A percentile compares a stretch with the other conserved stretches of the same genome.
phyloP scores from a whole-genome alignment of 345 rosid genomes.

The Erucastrum elatum region DNA sequence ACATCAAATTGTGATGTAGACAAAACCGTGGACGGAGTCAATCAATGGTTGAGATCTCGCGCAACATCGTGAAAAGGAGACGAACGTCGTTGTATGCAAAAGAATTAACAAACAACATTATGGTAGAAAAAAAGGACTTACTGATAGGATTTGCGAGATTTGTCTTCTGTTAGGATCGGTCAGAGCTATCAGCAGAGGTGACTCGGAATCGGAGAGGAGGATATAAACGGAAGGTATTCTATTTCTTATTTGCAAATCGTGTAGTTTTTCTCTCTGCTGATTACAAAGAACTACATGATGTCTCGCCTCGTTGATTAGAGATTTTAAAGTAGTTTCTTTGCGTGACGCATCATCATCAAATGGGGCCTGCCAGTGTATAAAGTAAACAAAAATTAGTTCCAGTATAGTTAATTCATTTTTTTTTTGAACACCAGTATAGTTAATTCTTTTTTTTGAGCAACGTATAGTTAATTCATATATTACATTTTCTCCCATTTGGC shows the following conservation, averaged over 20 bases:
- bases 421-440: no score
- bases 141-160: not conserved
- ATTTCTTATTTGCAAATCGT: conserved; percentile 4
- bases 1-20: not conserved
- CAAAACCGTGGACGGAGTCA: not conserved
- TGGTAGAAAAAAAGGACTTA: conserved; percentile 5
- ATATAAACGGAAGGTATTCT: not conserved
- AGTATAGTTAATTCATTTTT: not conserved
- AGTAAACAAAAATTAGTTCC: not conserved
- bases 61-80: not conserved
- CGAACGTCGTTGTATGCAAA: not conserved
- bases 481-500: not conserved
- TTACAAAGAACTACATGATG: conserved; percentile 4
- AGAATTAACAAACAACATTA: not conserved
- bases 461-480: not conserved
- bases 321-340: not conserved
- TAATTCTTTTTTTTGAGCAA: no score
- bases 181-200: conserved; percentile 2
- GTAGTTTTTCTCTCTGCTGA: not conserved
- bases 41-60: conserved; percentile 19
- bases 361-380: not conserved
- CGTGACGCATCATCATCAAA: not conserved
- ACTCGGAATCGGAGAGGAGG: not conserved
- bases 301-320: not conserved
- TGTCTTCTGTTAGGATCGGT: not conserved